A percentile compares a stretch with the other conserved stretches of the same genome.
These are phyloP conservation scores for Polyporus arcularius DNA, from an alignment of 768 basidiomycete species.

Conservation along the genomic window DNA sequence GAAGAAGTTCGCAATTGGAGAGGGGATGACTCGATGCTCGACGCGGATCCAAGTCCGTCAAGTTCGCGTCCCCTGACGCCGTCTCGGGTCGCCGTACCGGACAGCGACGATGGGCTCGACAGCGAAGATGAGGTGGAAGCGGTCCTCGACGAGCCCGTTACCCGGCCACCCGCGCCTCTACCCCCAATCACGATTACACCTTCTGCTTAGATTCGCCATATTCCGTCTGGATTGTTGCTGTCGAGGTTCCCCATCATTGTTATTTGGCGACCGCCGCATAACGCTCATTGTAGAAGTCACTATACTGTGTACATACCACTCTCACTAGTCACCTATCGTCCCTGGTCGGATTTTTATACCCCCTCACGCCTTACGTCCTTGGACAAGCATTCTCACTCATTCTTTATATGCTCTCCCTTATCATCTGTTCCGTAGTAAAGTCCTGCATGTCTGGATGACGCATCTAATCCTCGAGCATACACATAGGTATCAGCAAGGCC, in stretches of 20 bases:
- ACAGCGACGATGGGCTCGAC: conserved; percentile 16
- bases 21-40: conserved; percentile 25
- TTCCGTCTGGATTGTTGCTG: conserved; percentile 9
- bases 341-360: conserved; percentile 21
- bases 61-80: conserved; percentile 20
- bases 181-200: conserved; percentile 50
- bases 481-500: conserved; percentile 19
- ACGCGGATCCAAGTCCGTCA: conserved; percentile 13
- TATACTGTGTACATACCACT: background rate
- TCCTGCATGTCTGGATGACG: conserved; percentile 20
- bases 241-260: conserved; percentile 4
- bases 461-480: conserved; percentile 24
- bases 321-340: conserved; percentile 3
- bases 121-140: conserved; percentile 34
- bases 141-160: conserved; percentile 21
- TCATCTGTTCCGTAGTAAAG: conserved; percentile 13
- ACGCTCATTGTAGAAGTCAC: conserved; percentile 15
- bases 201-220: conserved; percentile 26
- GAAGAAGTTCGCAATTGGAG: conserved; percentile 69
- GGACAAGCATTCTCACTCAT: conserved; percentile 5
- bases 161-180: conserved; percentile 21
- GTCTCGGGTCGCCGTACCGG: conserved; percentile 22
- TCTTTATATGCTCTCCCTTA: background rate
- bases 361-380: conserved; percentile 15
- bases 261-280: conserved; percentile 23